Base-by-base conservation (phyloP, 1,284 basidiomycete genomes). In the Xerocomus nothofagi region DNA sequence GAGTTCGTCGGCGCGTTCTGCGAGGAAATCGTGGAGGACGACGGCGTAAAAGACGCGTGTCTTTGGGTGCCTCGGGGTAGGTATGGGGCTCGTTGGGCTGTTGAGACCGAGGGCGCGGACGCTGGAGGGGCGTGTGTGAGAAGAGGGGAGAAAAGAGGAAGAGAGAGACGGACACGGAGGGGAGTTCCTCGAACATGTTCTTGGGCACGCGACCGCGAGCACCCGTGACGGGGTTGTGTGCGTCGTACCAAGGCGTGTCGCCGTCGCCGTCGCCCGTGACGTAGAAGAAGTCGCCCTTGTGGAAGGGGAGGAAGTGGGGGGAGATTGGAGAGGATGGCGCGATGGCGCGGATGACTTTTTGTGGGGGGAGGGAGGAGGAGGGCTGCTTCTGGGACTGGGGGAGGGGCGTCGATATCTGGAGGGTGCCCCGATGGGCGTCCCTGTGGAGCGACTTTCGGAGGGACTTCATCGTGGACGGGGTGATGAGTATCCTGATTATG, bases 201-300 rank as follows among this genome's bases (percentile, higher is more conserved):
- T 84, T 84, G 30, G 94, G 93, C 1, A 99, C 97, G 32, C 95
- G 79, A 6, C 97, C 97, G 51, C 97, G 81, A 5, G 94, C 88
- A 36, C 92, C 91, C 11, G 89, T 88, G 60, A 95, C 79, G 15
- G 97, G 96, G 67, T 99, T 95, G 65, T 93, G 83, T 5, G 89
- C 93, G 67, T 93, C 88, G 63, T 90, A 95, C 82, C 84, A 93
- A 32, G 74, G 69, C 6, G 74, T 78, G 21, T 75, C 66, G 38
- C 73, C 67, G 42, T 82, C 75, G 15, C 79, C 74, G 60, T 96
- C 92, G 55, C 83, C 82, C 30, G 92, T 78, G 51, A 99, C 95
- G 72, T 98, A 92, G 76, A 98, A 98, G 73, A 98, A 98, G 74
- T 99, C 97, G 55, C 97, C 97, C 71, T 91, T 90, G 58, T 83